Conservation (phyloP, 2,329 filamentous ascomycete genomes). For the Aspergillus amoenus region DNA sequence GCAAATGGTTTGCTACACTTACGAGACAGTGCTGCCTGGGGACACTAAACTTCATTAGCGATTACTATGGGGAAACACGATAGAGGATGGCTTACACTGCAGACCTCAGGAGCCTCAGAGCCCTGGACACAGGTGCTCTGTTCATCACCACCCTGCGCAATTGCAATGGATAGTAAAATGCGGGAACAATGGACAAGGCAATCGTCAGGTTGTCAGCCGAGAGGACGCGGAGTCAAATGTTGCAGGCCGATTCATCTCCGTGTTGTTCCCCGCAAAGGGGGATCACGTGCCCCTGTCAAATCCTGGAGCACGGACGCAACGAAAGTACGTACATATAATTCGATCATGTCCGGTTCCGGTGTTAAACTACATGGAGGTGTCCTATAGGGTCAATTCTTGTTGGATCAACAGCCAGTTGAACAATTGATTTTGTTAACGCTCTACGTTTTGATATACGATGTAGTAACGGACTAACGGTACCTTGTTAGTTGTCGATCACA, state of each 20-base stretch:
- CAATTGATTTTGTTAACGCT: not conserved
- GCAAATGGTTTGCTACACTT: constrained; percentile 5
- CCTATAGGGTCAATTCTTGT: not conserved
- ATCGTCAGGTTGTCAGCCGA: not conserved
- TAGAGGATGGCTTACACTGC: constrained; percentile 2
- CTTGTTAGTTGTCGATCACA: no score
- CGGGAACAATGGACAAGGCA: not conserved
- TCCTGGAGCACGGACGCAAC: not conserved
- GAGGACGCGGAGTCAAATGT: no score
- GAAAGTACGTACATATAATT: not conserved
- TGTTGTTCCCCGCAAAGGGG: not conserved
- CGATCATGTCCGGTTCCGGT: no score
- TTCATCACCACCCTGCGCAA: constrained; percentile 1
- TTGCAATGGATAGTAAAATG: not conserved
- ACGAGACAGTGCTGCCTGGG: constrained; percentile 10
- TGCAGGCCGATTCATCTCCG: not conserved
- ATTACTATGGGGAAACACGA: not conserved
- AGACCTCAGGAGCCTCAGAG: constrained; percentile 8
- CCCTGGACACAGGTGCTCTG: constrained; percentile 6
- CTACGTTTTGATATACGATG: not conserved
- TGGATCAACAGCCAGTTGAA: not conserved
- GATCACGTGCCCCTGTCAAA: not conserved
- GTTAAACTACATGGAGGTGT: not conserved
- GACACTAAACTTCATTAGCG: constrained; percentile 13
- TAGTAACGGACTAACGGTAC: not conserved